Percentiles rank a stretch among this genome's conserved stretches.
Conservation (phyloP, 1,139 yeast genomes). For the Sugiyamaella sp. region DNA sequence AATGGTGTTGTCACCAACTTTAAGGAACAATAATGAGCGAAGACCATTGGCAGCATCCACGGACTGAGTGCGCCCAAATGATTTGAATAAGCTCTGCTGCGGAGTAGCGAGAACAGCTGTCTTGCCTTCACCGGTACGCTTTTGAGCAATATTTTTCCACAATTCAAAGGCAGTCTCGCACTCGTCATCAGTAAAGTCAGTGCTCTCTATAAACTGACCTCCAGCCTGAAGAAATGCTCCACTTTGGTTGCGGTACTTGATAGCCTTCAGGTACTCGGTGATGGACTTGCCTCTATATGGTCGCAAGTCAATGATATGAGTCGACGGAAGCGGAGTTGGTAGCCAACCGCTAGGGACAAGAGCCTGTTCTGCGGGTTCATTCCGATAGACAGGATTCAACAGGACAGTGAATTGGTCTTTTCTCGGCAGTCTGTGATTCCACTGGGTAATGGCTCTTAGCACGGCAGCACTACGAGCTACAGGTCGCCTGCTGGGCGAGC, state of each 20-base stretch:
- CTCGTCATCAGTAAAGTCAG: constrained; percentile 40
- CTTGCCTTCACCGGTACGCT: constrained; percentile 45
- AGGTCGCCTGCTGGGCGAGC: constrained; percentile 46
- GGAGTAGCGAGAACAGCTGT: constrained; percentile 48
- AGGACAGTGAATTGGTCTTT: constrained; percentile 44
- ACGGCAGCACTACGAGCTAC: constrained; percentile 50
- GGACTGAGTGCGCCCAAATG: constrained; percentile 41
- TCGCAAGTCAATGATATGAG: constrained; percentile 50
- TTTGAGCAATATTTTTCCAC: constrained; percentile 48
- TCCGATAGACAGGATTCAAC: constrained; percentile 48
- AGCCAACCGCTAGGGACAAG: constrained; percentile 49
- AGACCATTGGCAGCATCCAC: constrained; percentile 34
- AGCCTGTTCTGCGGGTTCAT: constrained; percentile 44
- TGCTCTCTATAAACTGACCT: constrained; percentile 44
- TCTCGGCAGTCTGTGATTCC: constrained; percentile 41
- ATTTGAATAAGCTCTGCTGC: constrained; percentile 40
- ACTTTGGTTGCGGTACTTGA: constrained; percentile 49
- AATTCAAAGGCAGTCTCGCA: constrained; percentile 43
- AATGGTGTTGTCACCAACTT: constrained; percentile 44
- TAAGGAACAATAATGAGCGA: constrained; percentile 46
- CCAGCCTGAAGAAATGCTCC: constrained; percentile 43
- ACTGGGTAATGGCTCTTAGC: constrained; percentile 45
- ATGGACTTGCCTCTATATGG: constrained; percentile 42
- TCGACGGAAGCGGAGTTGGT: constrained; percentile 45
- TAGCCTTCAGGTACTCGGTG: constrained; percentile 46